Evolutionary conservation across 176 grass and related monocot species (phyloP).

Genomic region (Metroxylon sagu): DNA sequence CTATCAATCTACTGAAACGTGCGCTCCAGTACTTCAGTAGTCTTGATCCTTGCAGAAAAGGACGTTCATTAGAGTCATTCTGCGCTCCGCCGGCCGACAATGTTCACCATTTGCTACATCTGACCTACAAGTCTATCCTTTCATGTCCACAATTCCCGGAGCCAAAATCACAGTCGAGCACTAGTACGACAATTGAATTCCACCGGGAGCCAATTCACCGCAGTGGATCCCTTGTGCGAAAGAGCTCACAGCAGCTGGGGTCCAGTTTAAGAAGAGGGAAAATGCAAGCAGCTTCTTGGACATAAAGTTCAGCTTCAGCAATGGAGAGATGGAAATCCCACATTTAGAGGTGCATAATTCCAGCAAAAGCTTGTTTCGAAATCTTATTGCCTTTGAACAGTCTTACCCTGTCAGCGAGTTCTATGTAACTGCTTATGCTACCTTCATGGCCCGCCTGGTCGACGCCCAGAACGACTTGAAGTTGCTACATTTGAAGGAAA

Average conservation of each 20-base stretch:
- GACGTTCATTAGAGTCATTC: background rate
- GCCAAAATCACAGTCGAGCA: background rate
- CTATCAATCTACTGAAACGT: too few species aligned
- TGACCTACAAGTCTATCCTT: constrained; percentile 5
- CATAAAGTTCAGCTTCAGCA: constrained; percentile 1
- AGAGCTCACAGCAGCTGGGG: background rate
- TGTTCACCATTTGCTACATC: constrained; percentile 10
- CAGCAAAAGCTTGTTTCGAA: background rate
- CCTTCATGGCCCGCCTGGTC: constrained; percentile 6
- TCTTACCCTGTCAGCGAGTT: background rate
- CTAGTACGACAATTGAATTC: too few species aligned
- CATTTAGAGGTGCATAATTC: background rate
- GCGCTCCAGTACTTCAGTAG: background rate
- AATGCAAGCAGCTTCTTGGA: constrained; percentile 2
- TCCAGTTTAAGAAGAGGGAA: constrained; percentile 2
- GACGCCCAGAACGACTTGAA: background rate
- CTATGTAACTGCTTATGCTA: background rate
- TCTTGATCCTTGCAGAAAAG: background rate
- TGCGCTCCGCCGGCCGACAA: too few species aligned
- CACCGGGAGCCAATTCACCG: too few species aligned
- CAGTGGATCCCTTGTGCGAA: background rate
- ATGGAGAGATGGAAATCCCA: constrained; percentile 12
- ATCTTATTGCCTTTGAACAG: constrained; percentile 22
- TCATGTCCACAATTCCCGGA: too few species aligned
- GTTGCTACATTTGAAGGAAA: background rate